A percentile compares a stretch with the other conserved stretches of the same genome.
Conservation (phyloP, 2,329 filamentous ascomycete genomes). For the Didymella sp. region DNA sequence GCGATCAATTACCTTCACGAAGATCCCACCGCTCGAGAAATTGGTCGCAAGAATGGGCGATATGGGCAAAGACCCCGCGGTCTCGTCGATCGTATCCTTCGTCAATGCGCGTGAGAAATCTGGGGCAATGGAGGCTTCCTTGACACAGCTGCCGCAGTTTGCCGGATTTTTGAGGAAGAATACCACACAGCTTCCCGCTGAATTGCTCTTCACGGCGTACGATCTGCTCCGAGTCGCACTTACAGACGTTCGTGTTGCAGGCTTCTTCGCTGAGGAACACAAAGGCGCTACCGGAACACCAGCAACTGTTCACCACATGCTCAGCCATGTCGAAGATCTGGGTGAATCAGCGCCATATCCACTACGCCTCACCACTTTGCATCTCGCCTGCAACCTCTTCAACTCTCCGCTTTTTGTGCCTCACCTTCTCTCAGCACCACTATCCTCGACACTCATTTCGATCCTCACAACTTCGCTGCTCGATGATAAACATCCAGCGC, state of each 20-base stretch:
- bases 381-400: conserved; percentile 86
- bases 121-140: conserved; percentile 68
- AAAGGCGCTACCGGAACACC: conserved; percentile 57
- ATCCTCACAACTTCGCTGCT: conserved; percentile 80
- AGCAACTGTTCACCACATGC: conserved; percentile 63
- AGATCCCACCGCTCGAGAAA: conserved; percentile 83
- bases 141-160: conserved; percentile 75
- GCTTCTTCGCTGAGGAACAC: conserved; percentile 80
- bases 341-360: conserved; percentile 72
- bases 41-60: conserved; percentile 78
- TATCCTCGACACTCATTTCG: conserved; percentile 66
- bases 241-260: conserved; percentile 77
- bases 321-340: conserved; percentile 62
- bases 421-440: conserved; percentile 60
- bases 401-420: conserved; percentile 73
- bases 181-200: conserved; percentile 64
- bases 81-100: conserved; percentile 73
- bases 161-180: conserved; percentile 66
- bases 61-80: conserved; percentile 63
- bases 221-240: conserved; percentile 83
- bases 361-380: conserved; percentile 80
- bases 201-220: conserved; percentile 79
- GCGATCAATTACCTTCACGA: conserved; percentile 76
- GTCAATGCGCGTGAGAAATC: conserved; percentile 67
- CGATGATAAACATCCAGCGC: conserved; percentile 74